Conservation (phyloP, 202 grass and related monocot species). For the Dendrocalamus latiflorus region DNA sequence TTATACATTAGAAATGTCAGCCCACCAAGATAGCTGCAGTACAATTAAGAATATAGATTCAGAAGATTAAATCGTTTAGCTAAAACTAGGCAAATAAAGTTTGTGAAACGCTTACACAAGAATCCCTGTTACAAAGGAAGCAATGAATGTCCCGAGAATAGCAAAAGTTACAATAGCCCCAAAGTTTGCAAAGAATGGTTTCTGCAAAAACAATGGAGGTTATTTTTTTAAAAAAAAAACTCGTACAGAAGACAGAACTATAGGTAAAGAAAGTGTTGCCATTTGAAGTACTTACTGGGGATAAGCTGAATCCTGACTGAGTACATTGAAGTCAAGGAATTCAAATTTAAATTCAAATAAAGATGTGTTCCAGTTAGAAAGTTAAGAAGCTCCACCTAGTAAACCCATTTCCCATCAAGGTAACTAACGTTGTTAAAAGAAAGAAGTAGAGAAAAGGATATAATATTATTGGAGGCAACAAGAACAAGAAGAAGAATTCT, state of each 20-base stretch:
- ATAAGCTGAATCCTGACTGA: conserved; percentile 99
- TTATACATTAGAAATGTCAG: conserved; percentile 97
- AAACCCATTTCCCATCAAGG: too few relatives aligned
- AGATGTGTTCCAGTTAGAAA: too few relatives aligned
- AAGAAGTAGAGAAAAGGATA: too few relatives aligned
- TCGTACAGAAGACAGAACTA: too few relatives aligned
- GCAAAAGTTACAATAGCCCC: conserved; percentile 97
- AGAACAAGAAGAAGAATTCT: too few relatives aligned
- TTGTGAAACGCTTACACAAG: conserved; percentile 84
- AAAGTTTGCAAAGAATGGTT: conserved; percentile 99
- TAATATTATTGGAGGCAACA: too few relatives aligned
- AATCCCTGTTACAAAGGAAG: conserved; percentile 85
- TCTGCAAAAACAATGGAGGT: conserved; percentile 42
- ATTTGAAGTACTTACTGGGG: conserved; percentile 64
- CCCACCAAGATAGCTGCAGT: conserved; percentile 84
- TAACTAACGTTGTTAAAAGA: too few relatives aligned
- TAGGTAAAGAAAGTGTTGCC: conserved; percentile 3
- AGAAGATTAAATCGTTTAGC: conserved; percentile 31
- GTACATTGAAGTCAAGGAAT: conserved; percentile 76
- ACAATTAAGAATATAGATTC: conserved; percentile 5
- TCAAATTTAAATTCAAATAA: conserved; percentile 25
- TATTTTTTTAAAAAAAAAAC: conserved; percentile 15
- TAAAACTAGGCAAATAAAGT: too few relatives aligned
- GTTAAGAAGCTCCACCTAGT: too few relatives aligned
- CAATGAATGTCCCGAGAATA: conserved; percentile 93